phyloP scores from a whole-genome alignment of 768 basidiomycete genomes.

The Kondoa subrosea region DNA sequence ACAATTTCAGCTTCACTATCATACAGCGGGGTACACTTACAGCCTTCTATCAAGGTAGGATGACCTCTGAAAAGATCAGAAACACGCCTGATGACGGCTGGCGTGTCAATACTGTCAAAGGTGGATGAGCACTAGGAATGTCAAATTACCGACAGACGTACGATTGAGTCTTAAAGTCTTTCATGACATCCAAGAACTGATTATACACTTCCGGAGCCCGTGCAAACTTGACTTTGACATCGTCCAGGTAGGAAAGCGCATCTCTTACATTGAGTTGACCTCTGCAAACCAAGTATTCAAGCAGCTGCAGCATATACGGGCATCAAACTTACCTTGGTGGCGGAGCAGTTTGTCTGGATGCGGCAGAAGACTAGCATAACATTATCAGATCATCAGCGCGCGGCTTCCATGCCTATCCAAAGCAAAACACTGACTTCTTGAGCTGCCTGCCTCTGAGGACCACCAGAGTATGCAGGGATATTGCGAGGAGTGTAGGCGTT shows the following conservation, averaged over 20 bases:
- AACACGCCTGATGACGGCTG: constrained; percentile 89
- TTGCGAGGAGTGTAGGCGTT: too few relatives aligned
- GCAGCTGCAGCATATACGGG: too few relatives aligned
- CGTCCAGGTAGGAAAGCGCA: constrained; percentile 30
- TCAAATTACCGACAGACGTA: constrained; percentile 19
- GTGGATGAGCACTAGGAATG: background rate
- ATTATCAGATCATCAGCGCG: background rate
- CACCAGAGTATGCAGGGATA: too few relatives aligned
- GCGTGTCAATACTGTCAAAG: constrained; percentile 71
- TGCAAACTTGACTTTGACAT: constrained; percentile 30
- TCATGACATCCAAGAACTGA: constrained; percentile 58
- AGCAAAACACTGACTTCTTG: too few relatives aligned
- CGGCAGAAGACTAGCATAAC: too few relatives aligned
- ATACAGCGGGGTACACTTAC: background rate
- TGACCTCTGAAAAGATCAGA: constrained; percentile 83
- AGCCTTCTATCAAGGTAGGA: constrained; percentile 60
- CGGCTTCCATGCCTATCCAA: background rate
- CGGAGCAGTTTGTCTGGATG: too few relatives aligned
- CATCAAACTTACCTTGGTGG: too few relatives aligned
- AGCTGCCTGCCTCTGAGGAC: too few relatives aligned
- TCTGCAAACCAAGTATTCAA: too few relatives aligned
- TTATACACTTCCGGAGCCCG: constrained; percentile 27
- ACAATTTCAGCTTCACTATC: background rate
- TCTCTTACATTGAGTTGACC: constrained; percentile 22
- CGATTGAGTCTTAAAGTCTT: constrained; percentile 89